These are phyloP conservation scores for Tilletia indica DNA, from an alignment of 1,284 basidiomycete genomes.

Conservation along the genomic window DNA sequence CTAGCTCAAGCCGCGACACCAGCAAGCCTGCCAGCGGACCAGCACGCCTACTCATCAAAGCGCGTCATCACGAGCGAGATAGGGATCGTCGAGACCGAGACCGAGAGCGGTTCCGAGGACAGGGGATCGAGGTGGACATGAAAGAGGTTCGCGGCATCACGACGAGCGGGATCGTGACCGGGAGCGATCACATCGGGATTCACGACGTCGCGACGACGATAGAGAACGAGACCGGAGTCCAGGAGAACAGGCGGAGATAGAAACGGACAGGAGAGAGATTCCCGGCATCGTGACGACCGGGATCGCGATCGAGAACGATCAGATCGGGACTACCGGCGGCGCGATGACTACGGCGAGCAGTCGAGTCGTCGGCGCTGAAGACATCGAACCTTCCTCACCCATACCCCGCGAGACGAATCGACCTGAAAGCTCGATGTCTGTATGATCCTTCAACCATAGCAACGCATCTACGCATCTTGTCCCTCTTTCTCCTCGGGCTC, in stretches of 20 bases:
- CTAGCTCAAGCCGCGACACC: constrained; percentile 23
- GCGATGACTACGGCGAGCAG: no score
- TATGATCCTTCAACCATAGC: no score
- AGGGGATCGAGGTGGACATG: not conserved
- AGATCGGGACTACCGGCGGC: not conserved
- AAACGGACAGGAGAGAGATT: not conserved
- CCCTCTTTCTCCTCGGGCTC: no score
- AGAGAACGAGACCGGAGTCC: not conserved
- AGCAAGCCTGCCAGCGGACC: constrained; percentile 19
- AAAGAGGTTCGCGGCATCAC: not conserved
- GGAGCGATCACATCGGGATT: constrained; percentile 17
- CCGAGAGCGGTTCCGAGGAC: constrained; percentile 19
- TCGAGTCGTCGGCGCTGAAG: no score
- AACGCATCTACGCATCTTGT: no score
- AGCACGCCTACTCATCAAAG: not conserved
- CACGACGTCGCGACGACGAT: not conserved
- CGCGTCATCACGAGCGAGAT: no score
- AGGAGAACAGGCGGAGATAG: not conserved
- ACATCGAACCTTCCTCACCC: no score
- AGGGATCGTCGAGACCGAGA: constrained; percentile 28
- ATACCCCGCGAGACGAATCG: no score
- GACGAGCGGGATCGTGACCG: constrained; percentile 33
- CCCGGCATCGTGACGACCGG: no score
- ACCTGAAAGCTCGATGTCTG: no score
- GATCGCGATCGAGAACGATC: constrained; percentile 1